phyloP scores from a whole-genome alignment of 2,329 filamentous ascomycete species.

The Seiridium cupressi region DNA sequence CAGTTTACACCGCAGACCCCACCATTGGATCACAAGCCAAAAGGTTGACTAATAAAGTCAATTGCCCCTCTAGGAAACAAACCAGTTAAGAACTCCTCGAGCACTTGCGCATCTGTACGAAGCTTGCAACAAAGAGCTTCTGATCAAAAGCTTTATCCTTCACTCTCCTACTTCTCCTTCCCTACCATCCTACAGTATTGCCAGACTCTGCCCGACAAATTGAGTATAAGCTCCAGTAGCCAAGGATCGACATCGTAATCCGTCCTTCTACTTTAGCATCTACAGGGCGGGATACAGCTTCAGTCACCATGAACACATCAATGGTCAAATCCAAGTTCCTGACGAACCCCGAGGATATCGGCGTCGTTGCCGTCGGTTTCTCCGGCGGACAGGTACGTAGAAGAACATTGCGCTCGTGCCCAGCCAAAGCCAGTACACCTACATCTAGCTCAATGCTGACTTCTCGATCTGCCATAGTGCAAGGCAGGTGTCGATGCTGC shows the following conservation, averaged over 20 bases:
- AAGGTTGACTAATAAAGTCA: conserved; percentile 1
- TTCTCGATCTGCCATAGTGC: conserved; percentile 49
- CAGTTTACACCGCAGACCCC: neutral
- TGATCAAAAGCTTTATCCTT: neutral
- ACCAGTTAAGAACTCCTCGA: neutral
- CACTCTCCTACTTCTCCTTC: neutral
- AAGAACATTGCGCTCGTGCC: neutral
- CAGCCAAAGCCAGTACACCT: too few relatives aligned
- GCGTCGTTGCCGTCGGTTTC: conserved; percentile 92
- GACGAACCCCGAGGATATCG: conserved; percentile 73
- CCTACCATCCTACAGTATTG: neutral
- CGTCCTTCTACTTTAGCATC: neutral
- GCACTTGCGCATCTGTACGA: neutral
- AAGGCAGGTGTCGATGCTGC: conserved; percentile 91
- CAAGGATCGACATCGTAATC: neutral
- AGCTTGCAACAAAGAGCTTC: neutral
- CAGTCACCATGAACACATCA: conserved; percentile 46
- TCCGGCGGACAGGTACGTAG: conserved; percentile 84
- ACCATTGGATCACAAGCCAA: conserved; percentile 3
- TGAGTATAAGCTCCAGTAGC: too few relatives aligned
- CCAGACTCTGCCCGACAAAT: too few relatives aligned
- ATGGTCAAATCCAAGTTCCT: conserved; percentile 72
- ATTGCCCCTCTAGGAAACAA: conserved; percentile 6
- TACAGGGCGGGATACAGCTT: neutral
- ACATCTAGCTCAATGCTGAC: too few relatives aligned